These are phyloP conservation scores for Cordyceps cateniannulata DNA, from an alignment of 2,329 filamentous ascomycete species.

Conservation along the genomic window DNA sequence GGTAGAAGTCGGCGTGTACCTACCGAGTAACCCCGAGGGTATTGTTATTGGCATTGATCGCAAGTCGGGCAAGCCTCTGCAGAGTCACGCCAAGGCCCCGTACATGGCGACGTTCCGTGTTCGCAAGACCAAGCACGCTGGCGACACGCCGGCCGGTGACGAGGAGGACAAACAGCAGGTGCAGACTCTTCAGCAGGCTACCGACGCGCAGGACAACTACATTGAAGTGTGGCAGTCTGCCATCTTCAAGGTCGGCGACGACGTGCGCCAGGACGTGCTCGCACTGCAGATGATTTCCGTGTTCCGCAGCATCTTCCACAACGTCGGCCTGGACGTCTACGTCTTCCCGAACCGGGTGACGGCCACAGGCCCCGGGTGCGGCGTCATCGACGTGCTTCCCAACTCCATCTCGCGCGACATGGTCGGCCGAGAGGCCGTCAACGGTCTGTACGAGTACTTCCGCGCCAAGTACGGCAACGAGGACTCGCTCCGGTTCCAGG, in stretches of 20 bases:
- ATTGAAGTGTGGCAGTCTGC: conserved; percentile 98
- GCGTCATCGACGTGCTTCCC: conserved; percentile 94
- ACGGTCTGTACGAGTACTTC: conserved; percentile 97
- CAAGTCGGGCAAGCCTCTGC: conserved; percentile 93
- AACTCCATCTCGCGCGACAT: conserved; percentile 98
- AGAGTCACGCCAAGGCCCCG: conserved; percentile 96
- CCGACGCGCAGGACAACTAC: conserved; percentile 42
- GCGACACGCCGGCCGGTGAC: conserved; percentile 43
- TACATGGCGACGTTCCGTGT: conserved; percentile 99
- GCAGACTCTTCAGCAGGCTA: background rate
- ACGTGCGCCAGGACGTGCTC: conserved; percentile 94
- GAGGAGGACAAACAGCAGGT: conserved; percentile 21
- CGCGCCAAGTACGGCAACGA: conserved; percentile 95
- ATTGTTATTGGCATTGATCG: conserved; percentile 97
- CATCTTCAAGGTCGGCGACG: conserved; percentile 99
- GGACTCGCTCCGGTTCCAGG: conserved; percentile 89
- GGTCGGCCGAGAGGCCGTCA: conserved; percentile 95
- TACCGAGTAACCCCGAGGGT: conserved; percentile 94
- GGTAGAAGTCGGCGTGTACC: conserved; percentile 93
- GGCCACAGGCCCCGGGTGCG: conserved; percentile 92
- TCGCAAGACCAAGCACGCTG: conserved; percentile 62
- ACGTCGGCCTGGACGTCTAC: conserved; percentile 89
- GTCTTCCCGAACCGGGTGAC: conserved; percentile 97
- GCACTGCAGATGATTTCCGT: conserved; percentile 97
- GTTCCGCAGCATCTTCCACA: conserved; percentile 95